Evolutionary conservation across 495 filamentous ascomycete genomes (phyloP).

Genomic region (Tuber aestivum): DNA sequence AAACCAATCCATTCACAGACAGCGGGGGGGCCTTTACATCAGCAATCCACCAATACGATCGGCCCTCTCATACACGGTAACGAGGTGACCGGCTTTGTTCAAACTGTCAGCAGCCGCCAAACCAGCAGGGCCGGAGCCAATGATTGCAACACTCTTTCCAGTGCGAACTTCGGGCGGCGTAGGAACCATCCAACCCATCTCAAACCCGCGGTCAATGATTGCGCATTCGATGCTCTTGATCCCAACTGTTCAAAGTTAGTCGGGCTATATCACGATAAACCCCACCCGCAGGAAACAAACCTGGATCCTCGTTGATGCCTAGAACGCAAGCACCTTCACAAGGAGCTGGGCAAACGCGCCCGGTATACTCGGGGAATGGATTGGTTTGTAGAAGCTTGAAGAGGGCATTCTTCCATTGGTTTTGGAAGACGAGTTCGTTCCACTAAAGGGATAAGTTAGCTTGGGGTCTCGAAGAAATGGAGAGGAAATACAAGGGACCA

Average conservation of each 20-base stretch:
- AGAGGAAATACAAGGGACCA: not conserved
- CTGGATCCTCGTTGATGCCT: slow-evolving; percentile 95
- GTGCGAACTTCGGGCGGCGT: slow-evolving; percentile 70
- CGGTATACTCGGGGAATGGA: slow-evolving; percentile 99
- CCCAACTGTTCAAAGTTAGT: slow-evolving; percentile 50
- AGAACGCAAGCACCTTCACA: slow-evolving; percentile 97
- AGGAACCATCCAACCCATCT: slow-evolving; percentile 99
- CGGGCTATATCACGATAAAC: slow-evolving; percentile 24
- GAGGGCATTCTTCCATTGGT: slow-evolving; percentile 91
- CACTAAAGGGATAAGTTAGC: slow-evolving; percentile 48
- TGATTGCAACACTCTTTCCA: slow-evolving; percentile 85
- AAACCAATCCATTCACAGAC: not conserved
- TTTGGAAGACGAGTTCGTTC: slow-evolving; percentile 91
- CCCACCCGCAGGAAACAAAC: not conserved
- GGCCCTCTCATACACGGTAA: slow-evolving; percentile 93
- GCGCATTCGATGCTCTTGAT: slow-evolving; percentile 99
- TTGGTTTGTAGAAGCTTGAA: slow-evolving; percentile 97
- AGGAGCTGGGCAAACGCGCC: slow-evolving; percentile 94
- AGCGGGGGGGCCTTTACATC: slow-evolving; percentile 53
- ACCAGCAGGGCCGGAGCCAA: slow-evolving; percentile 91
- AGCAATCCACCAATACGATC: slow-evolving; percentile 90
- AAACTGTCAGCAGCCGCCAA: slow-evolving; percentile 91
- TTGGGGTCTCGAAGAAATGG: not conserved
- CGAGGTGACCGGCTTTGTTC: slow-evolving; percentile 83
- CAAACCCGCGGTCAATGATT: slow-evolving; percentile 97